Conservation (phyloP, 2,329 filamentous ascomycete species). For the Epichloe brachyelytri region DNA sequence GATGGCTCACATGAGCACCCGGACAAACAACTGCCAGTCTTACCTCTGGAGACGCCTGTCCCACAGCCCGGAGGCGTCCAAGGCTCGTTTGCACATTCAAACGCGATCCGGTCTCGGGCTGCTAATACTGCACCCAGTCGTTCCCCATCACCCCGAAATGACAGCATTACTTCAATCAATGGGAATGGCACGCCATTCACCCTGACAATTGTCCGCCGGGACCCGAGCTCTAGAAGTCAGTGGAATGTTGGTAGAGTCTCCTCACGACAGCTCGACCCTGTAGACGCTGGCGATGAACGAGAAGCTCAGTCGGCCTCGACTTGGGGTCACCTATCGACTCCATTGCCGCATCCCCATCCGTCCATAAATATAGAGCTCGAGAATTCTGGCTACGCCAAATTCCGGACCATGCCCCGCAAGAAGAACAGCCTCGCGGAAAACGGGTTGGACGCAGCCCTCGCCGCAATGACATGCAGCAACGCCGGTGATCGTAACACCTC, state of each 20-base stretch:
- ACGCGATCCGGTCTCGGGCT: not conserved
- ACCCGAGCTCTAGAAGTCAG: conserved; percentile 54
- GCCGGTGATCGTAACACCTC: conserved; percentile 1
- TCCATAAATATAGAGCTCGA: conserved; percentile 40
- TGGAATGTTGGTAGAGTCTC: conserved; percentile 63
- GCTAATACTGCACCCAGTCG: conserved; percentile 8
- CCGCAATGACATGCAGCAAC: conserved; percentile 4
- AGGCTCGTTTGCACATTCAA: not conserved
- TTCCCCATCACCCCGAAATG: conserved; percentile 27
- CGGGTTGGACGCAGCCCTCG: conserved; percentile 7
- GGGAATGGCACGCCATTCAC: conserved; percentile 32
- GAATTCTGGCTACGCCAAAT: conserved; percentile 44
- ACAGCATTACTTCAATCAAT: conserved; percentile 14
- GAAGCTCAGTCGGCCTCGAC: conserved; percentile 11
- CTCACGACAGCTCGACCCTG: conserved; percentile 34
- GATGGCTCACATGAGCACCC: not conserved
- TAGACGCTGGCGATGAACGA: conserved; percentile 12
- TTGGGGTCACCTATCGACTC: not conserved
- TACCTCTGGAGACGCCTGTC: not conserved
- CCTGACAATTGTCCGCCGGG: conserved; percentile 58
- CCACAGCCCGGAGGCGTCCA: not conserved
- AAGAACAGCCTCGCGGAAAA: conserved; percentile 19
- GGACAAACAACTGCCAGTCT: not conserved
- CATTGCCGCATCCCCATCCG: conserved; percentile 14
- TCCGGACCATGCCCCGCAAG: conserved; percentile 34